phyloP scores from a whole-genome alignment of 2,329 filamentous ascomycete species.

The Talaromyces sp. region DNA sequence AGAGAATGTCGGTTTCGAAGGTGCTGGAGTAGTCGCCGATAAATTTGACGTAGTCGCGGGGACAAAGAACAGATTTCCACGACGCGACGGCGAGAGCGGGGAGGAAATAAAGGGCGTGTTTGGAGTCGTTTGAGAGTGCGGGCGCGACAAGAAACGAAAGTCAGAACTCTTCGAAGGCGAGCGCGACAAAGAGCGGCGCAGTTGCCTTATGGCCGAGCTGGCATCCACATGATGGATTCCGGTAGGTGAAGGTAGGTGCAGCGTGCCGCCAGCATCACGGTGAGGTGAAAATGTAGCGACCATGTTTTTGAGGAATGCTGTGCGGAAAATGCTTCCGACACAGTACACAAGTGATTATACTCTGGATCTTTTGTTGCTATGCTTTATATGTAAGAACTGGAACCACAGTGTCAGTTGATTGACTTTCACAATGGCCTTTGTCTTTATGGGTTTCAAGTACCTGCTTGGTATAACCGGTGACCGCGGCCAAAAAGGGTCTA shows the following conservation, averaged over 20 bases:
- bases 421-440: neutral
- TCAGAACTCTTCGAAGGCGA: constrained; percentile 80
- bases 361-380: neutral
- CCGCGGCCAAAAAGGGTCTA: neutral
- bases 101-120: constrained; percentile 32
- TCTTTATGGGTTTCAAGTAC: neutral
- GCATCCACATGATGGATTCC: constrained; percentile 79
- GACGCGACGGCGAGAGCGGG: constrained; percentile 16
- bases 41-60: constrained; percentile 37
- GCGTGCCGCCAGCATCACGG: constrained; percentile 64
- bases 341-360: neutral
- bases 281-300: constrained; percentile 50
- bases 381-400: neutral
- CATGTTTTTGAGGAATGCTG: constrained; percentile 31
- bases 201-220: constrained; percentile 73
- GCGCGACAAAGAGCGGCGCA: constrained; percentile 82
- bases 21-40: constrained; percentile 7
- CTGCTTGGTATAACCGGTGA: neutral
- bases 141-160: constrained; percentile 62
- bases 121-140: constrained; percentile 45
- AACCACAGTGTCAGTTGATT: neutral
- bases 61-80: constrained; percentile 51
- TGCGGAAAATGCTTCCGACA: neutral
- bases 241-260: constrained; percentile 83
- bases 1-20: neutral